Evolutionary conservation across 176 grass and related monocot genomes (phyloP).

Genomic region (Eragrostis nindensis): DNA sequence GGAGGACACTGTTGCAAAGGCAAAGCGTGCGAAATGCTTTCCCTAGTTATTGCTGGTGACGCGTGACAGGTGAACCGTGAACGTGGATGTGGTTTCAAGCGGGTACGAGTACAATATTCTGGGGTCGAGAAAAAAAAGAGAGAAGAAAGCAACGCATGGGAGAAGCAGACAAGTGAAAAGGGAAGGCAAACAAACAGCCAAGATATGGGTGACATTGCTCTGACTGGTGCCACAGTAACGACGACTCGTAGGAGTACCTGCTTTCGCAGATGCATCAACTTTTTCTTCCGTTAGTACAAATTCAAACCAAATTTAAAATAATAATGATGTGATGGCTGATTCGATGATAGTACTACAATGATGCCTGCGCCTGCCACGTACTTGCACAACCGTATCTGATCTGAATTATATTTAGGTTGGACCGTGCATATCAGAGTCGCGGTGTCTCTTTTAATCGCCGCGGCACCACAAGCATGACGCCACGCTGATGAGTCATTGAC

Average conservation of each 20-base stretch:
- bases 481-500: conserved; percentile 19
- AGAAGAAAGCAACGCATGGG: background rate
- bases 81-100: background rate
- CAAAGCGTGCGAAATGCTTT: background rate
- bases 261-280: background rate
- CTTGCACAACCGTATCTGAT: background rate
- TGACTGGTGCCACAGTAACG: background rate
- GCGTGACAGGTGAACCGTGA: conserved; percentile 17
- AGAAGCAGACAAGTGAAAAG: background rate
- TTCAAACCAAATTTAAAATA: background rate
- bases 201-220: background rate
- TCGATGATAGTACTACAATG: background rate
- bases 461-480: conserved; percentile 29
- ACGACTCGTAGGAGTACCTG: background rate
- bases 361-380: background rate
- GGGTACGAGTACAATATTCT: background rate
- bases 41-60: background rate
- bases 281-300: background rate
- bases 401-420: conserved; percentile 1
- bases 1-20: background rate
- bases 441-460: background rate
- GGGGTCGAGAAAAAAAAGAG: background rate
- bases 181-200: background rate
- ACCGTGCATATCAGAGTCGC: background rate
- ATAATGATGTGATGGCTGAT: background rate